Base-by-base conservation (phyloP, 306 rosid genomes). In the Dryas alaskensis region DNA sequence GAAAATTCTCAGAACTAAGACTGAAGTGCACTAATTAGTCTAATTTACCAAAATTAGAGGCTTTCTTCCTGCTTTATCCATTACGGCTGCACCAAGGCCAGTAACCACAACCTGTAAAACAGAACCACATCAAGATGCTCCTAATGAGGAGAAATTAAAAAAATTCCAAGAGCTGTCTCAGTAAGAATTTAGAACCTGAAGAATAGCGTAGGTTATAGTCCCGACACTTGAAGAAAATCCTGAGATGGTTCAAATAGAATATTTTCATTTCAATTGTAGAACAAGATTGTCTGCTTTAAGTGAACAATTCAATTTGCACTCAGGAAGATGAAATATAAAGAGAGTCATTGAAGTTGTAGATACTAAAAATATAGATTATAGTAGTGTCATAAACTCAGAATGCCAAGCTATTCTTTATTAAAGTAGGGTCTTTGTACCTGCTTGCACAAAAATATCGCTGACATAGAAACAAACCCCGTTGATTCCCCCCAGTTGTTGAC, bases 401-500 rank as follows among this genome's bases (percentile, higher is more conserved):
- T 31, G 37, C 37, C 37, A 31, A 31, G 43, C 16, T 48, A 11
- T 10, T 44, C 43, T 14, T 44, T 60, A 27, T 59, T 54, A 9
- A 63, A n/a, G 25, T 13, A 4, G 0, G 40, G 37, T 13, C 31
- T 46, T 22, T 10, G 51, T 84, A 94, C 98, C 95, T 79, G 95
- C 98, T 78, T 73, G 79, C 62, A 88, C 95, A 76, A 91, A 94
- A 66, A 94, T 94, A 78, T 87, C 77, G 82, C 92, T 88, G 72
- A 78, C 53, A 52, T 93, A 93, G 78, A 93, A 93, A 81, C 87
- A 82, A 73, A 93, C 48, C 65, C 88, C 96, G 17, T 93, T 93
- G 86, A 93, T 89, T 78, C 98, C 98, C 22, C 98, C 98, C 4
- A 91, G 72, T 82, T 91, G 98, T 83, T 94, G 98, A 80, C 96